Evolutionary conservation across 495 filamentous ascomycete genomes (phyloP), one percentile per base, ranked within the genome.

Genomic region (Penicillium cataractarum): DNA sequence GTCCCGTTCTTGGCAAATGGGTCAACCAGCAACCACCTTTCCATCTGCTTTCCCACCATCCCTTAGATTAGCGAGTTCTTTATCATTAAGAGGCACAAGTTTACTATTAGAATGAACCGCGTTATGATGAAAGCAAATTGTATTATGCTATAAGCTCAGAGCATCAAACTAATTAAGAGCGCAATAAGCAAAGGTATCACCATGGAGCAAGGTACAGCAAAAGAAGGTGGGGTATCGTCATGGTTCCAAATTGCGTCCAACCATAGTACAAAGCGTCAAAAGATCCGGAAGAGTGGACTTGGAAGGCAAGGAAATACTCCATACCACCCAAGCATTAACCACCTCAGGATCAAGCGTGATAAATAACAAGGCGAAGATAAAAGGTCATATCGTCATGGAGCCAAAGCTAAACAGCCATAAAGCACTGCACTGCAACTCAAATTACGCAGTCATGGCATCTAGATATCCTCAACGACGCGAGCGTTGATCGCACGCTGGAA

Each of bases 401-500:
- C 22, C 19, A 51, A 44, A 48, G 17, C 50, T 29, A 13, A 24
- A 13, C 24, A 22, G 24, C 19, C 5, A 29, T 50, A 4, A 5
- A 27, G 21, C 7, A 29, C 24, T n/a, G 19, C 9, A 46, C 42
- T 46, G 42, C 42, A 7, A n/a, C 4, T 50, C 24, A 50, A 29
- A 35, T 13, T 27, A 37, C 3, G 13, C 26, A 40, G 12, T 31
- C 21, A 44, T 22, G 37, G 4, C 27, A 33, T 33, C 74, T 62
- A 99, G 72, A 99, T 94, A 73, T 94, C 88, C 77, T 97, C 92
- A 62, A 97, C 86, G 27, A 97, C 81, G 39, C 86, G 86, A 13
- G 92, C 88, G 68, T 97, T 96, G 73, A 97, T 85, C 27, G 92
- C 91, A 65, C 85, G 85, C 71, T 92, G 88, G 73, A 97, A 92